Percentiles rank a stretch among this genome's conserved stretches.
Evolutionary conservation across 768 basidiomycete species (phyloP).

Genomic region (Saitozyma podzolica): DNA sequence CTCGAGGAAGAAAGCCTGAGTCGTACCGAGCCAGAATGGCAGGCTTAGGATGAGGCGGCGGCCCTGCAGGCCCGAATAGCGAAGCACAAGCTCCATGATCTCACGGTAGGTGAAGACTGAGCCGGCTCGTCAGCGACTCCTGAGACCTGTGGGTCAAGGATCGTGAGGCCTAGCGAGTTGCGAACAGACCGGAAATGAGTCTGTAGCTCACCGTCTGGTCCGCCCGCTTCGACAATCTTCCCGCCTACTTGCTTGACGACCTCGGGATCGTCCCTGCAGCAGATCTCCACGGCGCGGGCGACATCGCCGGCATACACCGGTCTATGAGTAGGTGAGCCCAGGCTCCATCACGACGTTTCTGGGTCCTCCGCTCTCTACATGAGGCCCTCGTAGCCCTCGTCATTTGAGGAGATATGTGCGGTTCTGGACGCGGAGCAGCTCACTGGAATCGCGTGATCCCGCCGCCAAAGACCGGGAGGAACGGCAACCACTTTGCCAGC

Average conservation of each 20-base stretch:
- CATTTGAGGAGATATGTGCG: slow-evolving; percentile 7
- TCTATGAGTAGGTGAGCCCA: slow-evolving; percentile 10
- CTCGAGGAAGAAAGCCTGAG: slow-evolving; percentile 69
- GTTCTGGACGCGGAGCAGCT: slow-evolving; percentile 6
- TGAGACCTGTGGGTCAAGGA: no score
- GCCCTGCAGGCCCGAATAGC: slow-evolving; percentile 57
- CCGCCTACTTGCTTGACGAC: slow-evolving; percentile 54
- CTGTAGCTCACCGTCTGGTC: slow-evolving; percentile 58
- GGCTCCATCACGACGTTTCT: no score
- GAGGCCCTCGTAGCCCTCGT: background rate
- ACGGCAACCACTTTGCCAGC: slow-evolving; percentile 64
- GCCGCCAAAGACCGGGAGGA: slow-evolving; percentile 75
- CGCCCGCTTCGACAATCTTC: slow-evolving; percentile 58
- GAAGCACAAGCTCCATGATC: slow-evolving; percentile 66
- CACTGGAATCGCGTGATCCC: slow-evolving; percentile 65
- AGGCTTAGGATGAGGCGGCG: slow-evolving; percentile 64
- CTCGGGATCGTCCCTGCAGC: slow-evolving; percentile 57
- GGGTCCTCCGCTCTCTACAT: background rate
- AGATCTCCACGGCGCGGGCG: slow-evolving; percentile 63
- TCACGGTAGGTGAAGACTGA: slow-evolving; percentile 68
- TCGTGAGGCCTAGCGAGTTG: background rate
- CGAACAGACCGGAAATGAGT: slow-evolving; percentile 15
- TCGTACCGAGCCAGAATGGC: slow-evolving; percentile 63
- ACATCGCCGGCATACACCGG: slow-evolving; percentile 73
- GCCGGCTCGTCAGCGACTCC: background rate